phyloP scores from a whole-genome alignment of 108 stramenopile species.

The Nannochloropsis gaditana region DNA sequence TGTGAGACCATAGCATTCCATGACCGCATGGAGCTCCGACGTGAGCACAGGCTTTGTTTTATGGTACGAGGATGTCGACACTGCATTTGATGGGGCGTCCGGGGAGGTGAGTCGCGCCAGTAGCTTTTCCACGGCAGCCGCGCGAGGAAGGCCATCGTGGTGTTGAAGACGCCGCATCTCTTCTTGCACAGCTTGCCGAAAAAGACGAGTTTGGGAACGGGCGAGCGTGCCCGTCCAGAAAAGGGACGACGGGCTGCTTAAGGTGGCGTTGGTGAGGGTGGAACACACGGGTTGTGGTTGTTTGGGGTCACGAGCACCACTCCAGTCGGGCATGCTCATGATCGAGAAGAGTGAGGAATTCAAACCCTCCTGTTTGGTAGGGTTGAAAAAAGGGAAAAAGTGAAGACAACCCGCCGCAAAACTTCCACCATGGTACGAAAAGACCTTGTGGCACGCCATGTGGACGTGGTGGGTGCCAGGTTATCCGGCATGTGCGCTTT shows the following conservation, averaged over 20 bases:
- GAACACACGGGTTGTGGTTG: no score
- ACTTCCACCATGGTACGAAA: no score
- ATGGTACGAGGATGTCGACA: not conserved
- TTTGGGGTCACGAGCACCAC: no score
- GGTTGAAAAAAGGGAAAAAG: no score
- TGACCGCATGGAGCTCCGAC: not conserved
- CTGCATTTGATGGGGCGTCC: not conserved
- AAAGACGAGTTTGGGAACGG: not conserved
- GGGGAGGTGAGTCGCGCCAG: not conserved
- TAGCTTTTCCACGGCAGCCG: not conserved
- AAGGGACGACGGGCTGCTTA: not conserved
- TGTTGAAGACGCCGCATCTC: not conserved
- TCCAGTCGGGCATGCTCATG: no score
- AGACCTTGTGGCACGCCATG: no score
- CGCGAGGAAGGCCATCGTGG: not conserved
- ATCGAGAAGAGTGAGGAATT: no score
- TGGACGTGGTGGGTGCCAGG: no score
- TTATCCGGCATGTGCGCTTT: no score
- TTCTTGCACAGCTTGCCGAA: not conserved
- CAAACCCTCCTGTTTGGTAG: no score
- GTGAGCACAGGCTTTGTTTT: not conserved
- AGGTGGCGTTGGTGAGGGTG: not conserved
- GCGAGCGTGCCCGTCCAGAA: not conserved
- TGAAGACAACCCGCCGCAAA: no score
- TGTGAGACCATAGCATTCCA: not conserved